Conservation (phyloP, 345 rosid genomes). For the Syzygium aqueum region DNA sequence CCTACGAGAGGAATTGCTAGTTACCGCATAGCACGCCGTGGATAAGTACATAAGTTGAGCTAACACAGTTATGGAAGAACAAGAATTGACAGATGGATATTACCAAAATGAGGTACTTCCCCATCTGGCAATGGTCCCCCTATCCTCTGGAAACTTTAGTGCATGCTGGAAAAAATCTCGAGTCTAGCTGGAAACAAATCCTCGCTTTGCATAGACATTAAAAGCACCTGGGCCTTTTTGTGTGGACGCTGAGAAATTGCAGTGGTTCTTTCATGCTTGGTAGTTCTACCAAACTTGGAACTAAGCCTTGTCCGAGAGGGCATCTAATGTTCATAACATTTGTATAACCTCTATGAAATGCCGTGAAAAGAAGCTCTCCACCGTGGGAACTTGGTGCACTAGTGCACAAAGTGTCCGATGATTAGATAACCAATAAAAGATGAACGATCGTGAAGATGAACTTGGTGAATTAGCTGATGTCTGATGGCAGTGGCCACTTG, state of each 20-base stretch:
- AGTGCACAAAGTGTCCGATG: neutral
- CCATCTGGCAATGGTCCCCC: conserved; percentile 36
- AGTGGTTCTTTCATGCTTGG: neutral
- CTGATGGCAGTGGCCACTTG: neutral
- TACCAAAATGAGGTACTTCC: conserved; percentile 22
- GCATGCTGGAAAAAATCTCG: conserved; percentile 19
- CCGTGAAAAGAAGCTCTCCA: neutral
- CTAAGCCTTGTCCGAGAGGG: neutral
- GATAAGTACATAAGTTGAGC: conserved; percentile 14
- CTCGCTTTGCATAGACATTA: neutral
- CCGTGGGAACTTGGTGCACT: neutral
- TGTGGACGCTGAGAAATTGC: neutral
- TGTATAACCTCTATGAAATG: neutral
- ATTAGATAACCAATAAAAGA: neutral
- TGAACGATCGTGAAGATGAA: neutral
- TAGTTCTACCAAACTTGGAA: neutral
- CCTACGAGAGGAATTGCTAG: neutral
- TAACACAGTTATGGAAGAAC: conserved; percentile 7
- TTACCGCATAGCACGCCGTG: neutral
- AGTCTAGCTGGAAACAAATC: conserved; percentile 29
- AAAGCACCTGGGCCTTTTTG: neutral
- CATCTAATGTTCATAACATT: neutral
- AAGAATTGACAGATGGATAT: conserved; percentile 25
- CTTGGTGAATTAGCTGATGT: neutral
- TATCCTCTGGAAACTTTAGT: conserved; percentile 10